Base-by-base conservation (phyloP, 1,284 basidiomycete species). In the Mycena sp. region DNA sequence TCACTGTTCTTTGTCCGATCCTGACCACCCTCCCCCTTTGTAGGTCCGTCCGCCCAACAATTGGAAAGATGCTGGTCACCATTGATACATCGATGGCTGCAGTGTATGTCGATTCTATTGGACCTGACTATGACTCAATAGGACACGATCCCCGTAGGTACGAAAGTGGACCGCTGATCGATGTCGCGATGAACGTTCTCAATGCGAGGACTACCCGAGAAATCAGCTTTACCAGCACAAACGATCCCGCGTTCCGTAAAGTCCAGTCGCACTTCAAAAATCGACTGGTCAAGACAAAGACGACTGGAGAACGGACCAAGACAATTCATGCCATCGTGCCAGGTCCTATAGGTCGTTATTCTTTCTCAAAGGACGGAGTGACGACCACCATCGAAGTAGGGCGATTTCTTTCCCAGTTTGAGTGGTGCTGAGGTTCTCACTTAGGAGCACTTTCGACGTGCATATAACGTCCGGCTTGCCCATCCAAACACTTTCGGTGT, bases 11-110 rank as follows among this genome's bases (percentile, higher is more conserved):
- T 21, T 43, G 1, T 28, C 63, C 2, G 43, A 61, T 44, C 32
- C 7, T 11, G 43, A 30, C 21, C 14, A 10, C n/a, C 19, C 7
- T 30, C 30, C 11, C 52, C 46, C 25, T n/a, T n/a, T 57, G 26
- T 32, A 84, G 83, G 59, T 80, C 79, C 40, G 78, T 85, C 11
- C 78, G 84, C 3, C 82, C 83, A 1, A 75, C 78, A 0, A 50
- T 78, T 0, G 74, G 71, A 3, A 67, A 72, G 7, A 77, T 85
- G 70, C 68, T 84, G 5, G 67, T 85, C 26, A 84, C 81, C 23
- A 74, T 85, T 19, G 83, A 85, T 45, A 81, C 80, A 0, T 77
- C 79, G 1, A 77, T 81, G 19, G 78, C 81, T 0, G 74, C 78
- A 0, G 78, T 85, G 82, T 83, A 72, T 58, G 77, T 62, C 28